A percentile compares a stretch with the other conserved stretches of the same genome.
Conservation (phyloP, 1,284 basidiomycete species). For the Xerocomus minutiporus region DNA sequence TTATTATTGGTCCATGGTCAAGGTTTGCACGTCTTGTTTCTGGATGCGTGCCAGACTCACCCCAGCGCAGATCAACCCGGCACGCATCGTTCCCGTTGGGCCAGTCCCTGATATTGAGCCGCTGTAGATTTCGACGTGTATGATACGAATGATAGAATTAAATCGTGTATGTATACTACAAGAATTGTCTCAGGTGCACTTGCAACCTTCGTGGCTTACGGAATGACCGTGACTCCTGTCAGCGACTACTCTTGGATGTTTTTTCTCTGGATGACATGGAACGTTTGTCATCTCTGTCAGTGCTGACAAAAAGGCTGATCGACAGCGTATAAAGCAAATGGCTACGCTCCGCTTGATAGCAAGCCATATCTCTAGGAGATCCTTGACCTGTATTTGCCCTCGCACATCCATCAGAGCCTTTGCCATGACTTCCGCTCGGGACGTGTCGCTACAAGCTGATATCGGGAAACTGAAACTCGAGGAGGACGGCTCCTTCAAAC, state of each 20-base stretch:
- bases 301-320: slow-evolving; percentile 4
- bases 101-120: slow-evolving; percentile 70
- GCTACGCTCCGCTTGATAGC: neutral
- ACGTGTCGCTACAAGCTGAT: slow-evolving; percentile 45
- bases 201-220: too few species aligned
- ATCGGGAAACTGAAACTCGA: slow-evolving; percentile 62
- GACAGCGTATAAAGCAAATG: neutral
- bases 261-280: neutral
- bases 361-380: slow-evolving; percentile 4
- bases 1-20: slow-evolving; percentile 72
- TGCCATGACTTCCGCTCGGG: slow-evolving; percentile 28
- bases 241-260: neutral
- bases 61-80: slow-evolving; percentile 58
- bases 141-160: too few species aligned
- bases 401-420: neutral
- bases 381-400: slow-evolving; percentile 2
- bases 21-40: slow-evolving; percentile 31
- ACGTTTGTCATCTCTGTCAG: neutral
- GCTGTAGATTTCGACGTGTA: slow-evolving; percentile 34
- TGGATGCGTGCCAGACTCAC: neutral
- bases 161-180: too few species aligned
- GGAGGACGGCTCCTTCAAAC: slow-evolving; percentile 79
- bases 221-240: too few species aligned
- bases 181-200: too few species aligned
- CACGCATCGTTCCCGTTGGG: slow-evolving; percentile 70